phyloP scores from a whole-genome alignment of 1,284 basidiomycete genomes.

The Blastosporella zonata region DNA sequence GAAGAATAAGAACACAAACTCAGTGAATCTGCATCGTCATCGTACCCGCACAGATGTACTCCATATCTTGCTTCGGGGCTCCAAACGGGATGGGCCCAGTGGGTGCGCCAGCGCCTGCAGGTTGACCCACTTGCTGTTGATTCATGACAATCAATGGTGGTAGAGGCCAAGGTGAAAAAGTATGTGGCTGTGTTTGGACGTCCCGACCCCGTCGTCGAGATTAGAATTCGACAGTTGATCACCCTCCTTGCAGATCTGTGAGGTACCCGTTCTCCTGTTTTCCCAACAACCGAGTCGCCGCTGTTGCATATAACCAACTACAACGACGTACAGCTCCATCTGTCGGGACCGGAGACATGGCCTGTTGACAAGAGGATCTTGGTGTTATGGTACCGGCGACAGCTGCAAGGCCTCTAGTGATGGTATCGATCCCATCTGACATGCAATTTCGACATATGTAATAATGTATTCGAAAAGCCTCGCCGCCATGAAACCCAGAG shows the following conservation, averaged over 20 bases:
- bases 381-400: conserved; percentile 13
- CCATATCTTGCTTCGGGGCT: conserved; percentile 63
- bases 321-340: background rate
- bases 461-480: background rate
- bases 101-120: conserved; percentile 20
- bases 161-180: conserved; percentile 10
- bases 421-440: conserved; percentile 18
- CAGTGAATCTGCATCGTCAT: conserved; percentile 10
- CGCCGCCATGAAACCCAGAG: background rate
- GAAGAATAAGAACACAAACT: conserved; percentile 8
- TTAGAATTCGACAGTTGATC: no score
- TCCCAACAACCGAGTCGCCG: background rate
- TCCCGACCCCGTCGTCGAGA: no score
- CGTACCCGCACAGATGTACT: conserved; percentile 92
- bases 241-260: background rate
- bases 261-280: background rate
- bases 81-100: conserved; percentile 27
- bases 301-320: background rate
- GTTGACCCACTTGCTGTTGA: conserved; percentile 36
- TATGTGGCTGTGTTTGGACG: conserved; percentile 24
- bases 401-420: conserved; percentile 14
- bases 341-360: conserved; percentile 8
- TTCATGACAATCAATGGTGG: conserved; percentile 35
- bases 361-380: conserved; percentile 6
- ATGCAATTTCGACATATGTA: conserved; percentile 8